A percentile compares a stretch with the other conserved stretches of the same genome.
These are phyloP conservation scores for Hygrophorus russula DNA, from an alignment of 768 basidiomycete species.

Conservation along the genomic window DNA sequence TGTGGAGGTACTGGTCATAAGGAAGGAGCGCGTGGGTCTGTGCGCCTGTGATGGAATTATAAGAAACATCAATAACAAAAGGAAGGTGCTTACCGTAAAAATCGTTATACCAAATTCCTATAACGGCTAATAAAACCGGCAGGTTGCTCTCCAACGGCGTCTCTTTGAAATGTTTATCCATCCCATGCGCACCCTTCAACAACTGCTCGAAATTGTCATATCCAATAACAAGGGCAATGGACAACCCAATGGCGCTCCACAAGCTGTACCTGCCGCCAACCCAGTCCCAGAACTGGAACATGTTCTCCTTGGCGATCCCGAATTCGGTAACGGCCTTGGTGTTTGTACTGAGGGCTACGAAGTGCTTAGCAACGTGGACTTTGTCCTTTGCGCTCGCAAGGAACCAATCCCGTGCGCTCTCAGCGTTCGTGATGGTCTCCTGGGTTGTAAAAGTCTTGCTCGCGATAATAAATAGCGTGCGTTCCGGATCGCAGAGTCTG, in stretches of 20 bases:
- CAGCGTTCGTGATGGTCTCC: conserved; percentile 99
- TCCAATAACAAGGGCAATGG: conserved; percentile 88
- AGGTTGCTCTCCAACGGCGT: conserved; percentile 83
- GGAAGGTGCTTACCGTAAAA: conserved; percentile 58
- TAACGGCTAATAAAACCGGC: conserved; percentile 79
- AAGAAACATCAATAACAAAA: not conserved
- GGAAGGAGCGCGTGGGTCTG: conserved; percentile 94
- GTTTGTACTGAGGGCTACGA: conserved; percentile 96
- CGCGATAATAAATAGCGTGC: conserved; percentile 85
- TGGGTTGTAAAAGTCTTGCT: conserved; percentile 99
- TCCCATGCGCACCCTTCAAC: conserved; percentile 86
- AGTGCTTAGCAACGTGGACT: conserved; percentile 94
- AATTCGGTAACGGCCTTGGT: conserved; percentile 87
- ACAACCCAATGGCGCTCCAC: conserved; percentile 96
- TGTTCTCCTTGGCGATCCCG: conserved; percentile 84
- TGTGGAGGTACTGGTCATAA: conserved; percentile 98
- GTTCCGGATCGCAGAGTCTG: conserved; percentile 73
- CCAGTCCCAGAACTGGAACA: conserved; percentile 99
- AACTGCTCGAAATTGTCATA: conserved; percentile 90
- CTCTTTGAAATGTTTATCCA: conserved; percentile 95
- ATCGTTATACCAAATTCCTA: conserved; percentile 99
- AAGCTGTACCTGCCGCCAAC: conserved; percentile 97
- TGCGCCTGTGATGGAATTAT: conserved; percentile 38
- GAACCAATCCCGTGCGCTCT: conserved; percentile 93
- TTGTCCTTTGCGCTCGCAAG: conserved; percentile 71